Percentiles rank a stretch among this genome's conserved stretches.
phyloP scores from a whole-genome alignment of 1,284 basidiomycete genomes.

The Mycena citricolor region DNA sequence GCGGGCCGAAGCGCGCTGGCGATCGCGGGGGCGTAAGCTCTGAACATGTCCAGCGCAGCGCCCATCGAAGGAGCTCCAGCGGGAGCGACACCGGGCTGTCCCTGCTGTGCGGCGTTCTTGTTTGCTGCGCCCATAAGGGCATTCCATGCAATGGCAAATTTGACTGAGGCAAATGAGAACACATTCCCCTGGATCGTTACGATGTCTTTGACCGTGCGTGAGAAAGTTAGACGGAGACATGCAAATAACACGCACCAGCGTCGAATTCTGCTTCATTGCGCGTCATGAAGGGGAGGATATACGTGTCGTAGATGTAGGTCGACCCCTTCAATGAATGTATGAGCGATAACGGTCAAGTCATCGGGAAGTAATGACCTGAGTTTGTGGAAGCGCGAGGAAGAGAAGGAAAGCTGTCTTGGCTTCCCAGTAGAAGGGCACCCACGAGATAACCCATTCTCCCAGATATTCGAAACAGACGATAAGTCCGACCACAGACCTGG shows the following conservation, averaged over 20 bases:
- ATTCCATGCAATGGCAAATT: slow-evolving; percentile 47
- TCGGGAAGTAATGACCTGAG: slow-evolving; percentile 49
- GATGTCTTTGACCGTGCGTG: too few relatives aligned
- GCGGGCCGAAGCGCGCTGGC: slow-evolving; percentile 26
- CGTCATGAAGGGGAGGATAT: slow-evolving; percentile 65
- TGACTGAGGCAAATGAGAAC: slow-evolving; percentile 51
- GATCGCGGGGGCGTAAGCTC: slow-evolving; percentile 35
- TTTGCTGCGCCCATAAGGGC: slow-evolving; percentile 44
- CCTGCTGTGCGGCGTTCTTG: slow-evolving; percentile 35
- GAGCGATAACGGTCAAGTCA: slow-evolving; percentile 11
- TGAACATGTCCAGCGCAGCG: slow-evolving; percentile 38
- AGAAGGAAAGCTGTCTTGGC: slow-evolving; percentile 69
- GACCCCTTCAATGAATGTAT: slow-evolving; percentile 53
- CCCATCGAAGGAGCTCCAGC: slow-evolving; percentile 27
- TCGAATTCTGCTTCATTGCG: slow-evolving; percentile 71
- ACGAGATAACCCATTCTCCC: slow-evolving; percentile 67
- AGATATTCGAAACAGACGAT: slow-evolving; percentile 71
- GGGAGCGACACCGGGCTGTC: slow-evolving; percentile 17
- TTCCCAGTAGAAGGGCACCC: slow-evolving; percentile 82
- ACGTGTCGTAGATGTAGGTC: slow-evolving; percentile 65
- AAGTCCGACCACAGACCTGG: too few relatives aligned
- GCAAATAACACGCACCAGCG: slow-evolving; percentile 33
- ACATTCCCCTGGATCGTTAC: slow-evolving; percentile 51
- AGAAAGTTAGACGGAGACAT: not conserved
- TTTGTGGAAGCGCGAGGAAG: slow-evolving; percentile 74